Conservation (phyloP, 257 asterid species). For the Schizonepeta tenuifolia region DNA sequence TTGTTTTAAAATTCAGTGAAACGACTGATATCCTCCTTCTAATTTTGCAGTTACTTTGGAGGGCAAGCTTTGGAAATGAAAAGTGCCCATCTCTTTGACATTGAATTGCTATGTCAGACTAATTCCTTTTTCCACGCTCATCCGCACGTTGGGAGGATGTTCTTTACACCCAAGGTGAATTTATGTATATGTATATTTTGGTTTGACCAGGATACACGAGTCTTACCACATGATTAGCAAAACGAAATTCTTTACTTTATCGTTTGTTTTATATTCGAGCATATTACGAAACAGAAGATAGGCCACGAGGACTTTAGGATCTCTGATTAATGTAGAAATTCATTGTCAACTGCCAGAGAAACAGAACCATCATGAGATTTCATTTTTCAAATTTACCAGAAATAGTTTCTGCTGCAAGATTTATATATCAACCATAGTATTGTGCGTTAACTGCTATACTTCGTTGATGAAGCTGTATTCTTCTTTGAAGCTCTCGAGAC, state of each 20-base stretch:
- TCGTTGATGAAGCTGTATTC: not conserved
- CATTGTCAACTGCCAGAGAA: too few relatives aligned
- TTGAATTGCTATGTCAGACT: not conserved
- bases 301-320: not conserved
- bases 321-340: not conserved
- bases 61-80: not conserved
- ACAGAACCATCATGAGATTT: not conserved
- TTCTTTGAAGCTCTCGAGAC: not conserved
- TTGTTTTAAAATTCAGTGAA: not conserved
- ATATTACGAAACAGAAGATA: not conserved
- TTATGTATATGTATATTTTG: not conserved
- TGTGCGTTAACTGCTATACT: too few relatives aligned
- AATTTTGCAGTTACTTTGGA: not conserved
- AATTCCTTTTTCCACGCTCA: not conserved
- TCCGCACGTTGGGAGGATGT: not conserved
- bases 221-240: not conserved
- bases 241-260: not conserved
- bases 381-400: not conserved
- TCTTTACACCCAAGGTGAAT: slow-evolving; percentile 3
- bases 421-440: too few relatives aligned
- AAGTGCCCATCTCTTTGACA: not conserved
- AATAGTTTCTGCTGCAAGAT: not conserved
- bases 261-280: not conserved
- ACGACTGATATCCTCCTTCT: not conserved
- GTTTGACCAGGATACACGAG: not conserved